phyloP scores from a whole-genome alignment of 768 basidiomycete species.

The Galerina sulciceps region DNA sequence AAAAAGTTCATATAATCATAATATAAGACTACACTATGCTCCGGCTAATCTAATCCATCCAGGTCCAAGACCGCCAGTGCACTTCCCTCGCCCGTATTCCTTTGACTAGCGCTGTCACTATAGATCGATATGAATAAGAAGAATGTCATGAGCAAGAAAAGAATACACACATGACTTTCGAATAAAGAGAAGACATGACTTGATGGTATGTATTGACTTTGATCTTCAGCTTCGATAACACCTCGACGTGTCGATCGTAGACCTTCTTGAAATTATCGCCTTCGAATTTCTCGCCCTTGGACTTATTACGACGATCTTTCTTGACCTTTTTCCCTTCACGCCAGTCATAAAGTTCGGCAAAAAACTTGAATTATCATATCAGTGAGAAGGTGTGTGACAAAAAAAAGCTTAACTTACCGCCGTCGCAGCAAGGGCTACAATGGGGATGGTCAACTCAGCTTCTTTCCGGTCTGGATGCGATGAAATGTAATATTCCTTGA shows the following conservation, averaged over 20 bases:
- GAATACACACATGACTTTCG: no score
- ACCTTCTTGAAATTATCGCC: background rate
- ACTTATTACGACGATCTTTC: background rate
- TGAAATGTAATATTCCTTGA: conserved; percentile 7
- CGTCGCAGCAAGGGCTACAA: conserved; percentile 11
- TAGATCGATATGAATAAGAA: no score
- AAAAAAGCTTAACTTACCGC: conserved; percentile 1
- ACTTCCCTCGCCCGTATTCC: no score
- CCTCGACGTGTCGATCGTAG: background rate
- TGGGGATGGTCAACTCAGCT: conserved; percentile 5
- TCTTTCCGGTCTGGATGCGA: background rate
- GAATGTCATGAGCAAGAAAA: no score
- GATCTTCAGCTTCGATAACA: background rate
- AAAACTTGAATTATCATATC: background rate
- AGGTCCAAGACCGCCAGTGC: no score
- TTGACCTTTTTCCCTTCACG: background rate
- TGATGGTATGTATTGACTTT: background rate
- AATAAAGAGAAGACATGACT: no score
- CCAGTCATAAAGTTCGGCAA: conserved; percentile 3
- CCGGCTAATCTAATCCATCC: no score
- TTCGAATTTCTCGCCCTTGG: background rate
- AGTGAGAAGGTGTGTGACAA: background rate
- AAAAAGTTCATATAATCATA: no score
- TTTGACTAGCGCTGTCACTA: no score
- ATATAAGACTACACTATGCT: no score